Evolutionary conservation across 345 rosid species (phyloP).

Genomic region (Heritiera littoralis): DNA sequence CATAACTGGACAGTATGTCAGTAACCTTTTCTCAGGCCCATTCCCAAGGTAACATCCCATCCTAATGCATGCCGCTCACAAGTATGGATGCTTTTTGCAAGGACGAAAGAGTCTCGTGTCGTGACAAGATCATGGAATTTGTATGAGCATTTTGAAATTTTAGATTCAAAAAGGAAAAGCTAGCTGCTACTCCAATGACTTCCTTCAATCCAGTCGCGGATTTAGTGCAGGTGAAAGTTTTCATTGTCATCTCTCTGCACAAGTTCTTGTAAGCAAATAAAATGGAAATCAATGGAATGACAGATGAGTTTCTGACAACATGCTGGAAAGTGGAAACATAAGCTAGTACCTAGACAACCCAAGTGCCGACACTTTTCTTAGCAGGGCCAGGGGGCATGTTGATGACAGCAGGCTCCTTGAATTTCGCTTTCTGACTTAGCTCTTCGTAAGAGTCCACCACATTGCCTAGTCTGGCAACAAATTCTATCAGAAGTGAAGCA

Average conservation of each 20-base stretch:
- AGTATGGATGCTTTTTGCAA: neutral
- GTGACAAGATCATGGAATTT: neutral
- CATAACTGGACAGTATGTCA: too few relatives aligned
- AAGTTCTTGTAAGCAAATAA: too few relatives aligned
- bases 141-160: neutral
- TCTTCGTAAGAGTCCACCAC: constrained; percentile 67
- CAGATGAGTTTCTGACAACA: too few relatives aligned
- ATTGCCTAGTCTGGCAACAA: constrained; percentile 75
- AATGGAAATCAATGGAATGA: too few relatives aligned
- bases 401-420: constrained; percentile 48
- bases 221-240: neutral
- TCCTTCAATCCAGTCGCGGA: neutral
- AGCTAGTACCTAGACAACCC: neutral
- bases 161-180: neutral
- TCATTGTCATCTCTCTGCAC: neutral
- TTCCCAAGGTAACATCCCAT: too few relatives aligned
- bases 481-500: constrained; percentile 73
- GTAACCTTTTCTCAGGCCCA: too few relatives aligned
- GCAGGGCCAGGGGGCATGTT: neutral
- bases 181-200: neutral
- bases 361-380: neutral
- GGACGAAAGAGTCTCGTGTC: neutral
- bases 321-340: too few relatives aligned
- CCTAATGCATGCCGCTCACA: too few relatives aligned
- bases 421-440: constrained; percentile 60